Percentiles rank a stretch among this genome's conserved stretches.
Conservation (phyloP, 2,329 filamentous ascomycete genomes). For the Colletotrichum plurivorum region DNA sequence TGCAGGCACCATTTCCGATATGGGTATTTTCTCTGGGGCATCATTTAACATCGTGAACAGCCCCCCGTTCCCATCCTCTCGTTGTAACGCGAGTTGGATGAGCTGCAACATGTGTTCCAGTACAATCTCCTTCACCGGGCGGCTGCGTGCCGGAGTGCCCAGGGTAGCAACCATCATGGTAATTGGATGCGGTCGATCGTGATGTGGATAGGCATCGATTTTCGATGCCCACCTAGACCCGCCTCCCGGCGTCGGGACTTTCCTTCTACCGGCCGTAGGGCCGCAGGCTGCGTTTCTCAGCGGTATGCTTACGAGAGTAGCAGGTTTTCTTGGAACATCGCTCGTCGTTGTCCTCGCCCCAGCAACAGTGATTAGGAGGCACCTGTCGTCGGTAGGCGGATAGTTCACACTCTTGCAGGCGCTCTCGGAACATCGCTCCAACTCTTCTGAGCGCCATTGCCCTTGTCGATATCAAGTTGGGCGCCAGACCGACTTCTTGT, state of each 20-base stretch:
- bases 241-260: not conserved
- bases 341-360: too few species aligned
- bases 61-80: not conserved
- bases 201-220: conserved; percentile 8
- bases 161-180: not conserved
- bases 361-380: too few species aligned
- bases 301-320: not conserved
- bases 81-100: conserved; percentile 24
- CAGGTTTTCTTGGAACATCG: too few species aligned
- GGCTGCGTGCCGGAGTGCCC: not conserved
- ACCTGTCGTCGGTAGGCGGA: too few species aligned
- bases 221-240: conserved; percentile 12
- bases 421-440: too few species aligned
- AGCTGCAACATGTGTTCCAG: not conserved
- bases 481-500: not conserved
- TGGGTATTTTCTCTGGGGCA: conserved; percentile 20
- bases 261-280: not conserved
- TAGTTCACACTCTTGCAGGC: too few species aligned
- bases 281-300: not conserved
- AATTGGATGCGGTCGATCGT: conserved; percentile 18
- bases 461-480: not conserved
- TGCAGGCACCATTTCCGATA: conserved; percentile 35
- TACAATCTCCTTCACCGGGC: not conserved
- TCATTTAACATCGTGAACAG: conserved; percentile 16
- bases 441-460: not conserved